Conservation (phyloP, 1,284 basidiomycete species). For the Bondarzewia mesenterica region DNA sequence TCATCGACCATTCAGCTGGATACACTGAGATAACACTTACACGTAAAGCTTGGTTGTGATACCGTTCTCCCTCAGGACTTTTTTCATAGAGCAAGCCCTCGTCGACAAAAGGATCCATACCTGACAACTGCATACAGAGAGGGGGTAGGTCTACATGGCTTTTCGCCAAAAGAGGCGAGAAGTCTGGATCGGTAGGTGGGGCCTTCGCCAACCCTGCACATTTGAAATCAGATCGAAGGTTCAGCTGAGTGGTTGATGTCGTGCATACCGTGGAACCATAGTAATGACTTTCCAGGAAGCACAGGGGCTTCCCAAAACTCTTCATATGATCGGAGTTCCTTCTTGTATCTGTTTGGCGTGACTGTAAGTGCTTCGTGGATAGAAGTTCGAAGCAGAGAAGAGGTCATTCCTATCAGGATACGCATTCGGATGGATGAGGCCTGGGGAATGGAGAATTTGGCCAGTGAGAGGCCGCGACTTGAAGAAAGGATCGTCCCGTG, state of each 20-base stretch:
- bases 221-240: background rate
- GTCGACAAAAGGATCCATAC: constrained; percentile 1
- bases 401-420: background rate
- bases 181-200: background rate
- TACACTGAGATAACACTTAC: background rate
- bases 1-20: background rate
- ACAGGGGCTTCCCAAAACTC: background rate
- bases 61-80: background rate
- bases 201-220: background rate
- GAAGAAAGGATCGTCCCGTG: constrained; percentile 16
- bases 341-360: background rate
- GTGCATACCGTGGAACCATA: background rate
- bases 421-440: constrained; percentile 8
- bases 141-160: background rate
- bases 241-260: background rate
- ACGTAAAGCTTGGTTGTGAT: background rate
- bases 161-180: background rate
- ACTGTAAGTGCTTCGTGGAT: too few relatives aligned
- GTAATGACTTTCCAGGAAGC: background rate
- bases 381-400: background rate
- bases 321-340: background rate
- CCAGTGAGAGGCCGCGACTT: constrained; percentile 11
- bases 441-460: constrained; percentile 11
- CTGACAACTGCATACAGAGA: background rate
- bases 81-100: background rate